Evolutionary conservation across 129 eudicot species (phyloP).

Genomic region (Flaveria linearis): DNA sequence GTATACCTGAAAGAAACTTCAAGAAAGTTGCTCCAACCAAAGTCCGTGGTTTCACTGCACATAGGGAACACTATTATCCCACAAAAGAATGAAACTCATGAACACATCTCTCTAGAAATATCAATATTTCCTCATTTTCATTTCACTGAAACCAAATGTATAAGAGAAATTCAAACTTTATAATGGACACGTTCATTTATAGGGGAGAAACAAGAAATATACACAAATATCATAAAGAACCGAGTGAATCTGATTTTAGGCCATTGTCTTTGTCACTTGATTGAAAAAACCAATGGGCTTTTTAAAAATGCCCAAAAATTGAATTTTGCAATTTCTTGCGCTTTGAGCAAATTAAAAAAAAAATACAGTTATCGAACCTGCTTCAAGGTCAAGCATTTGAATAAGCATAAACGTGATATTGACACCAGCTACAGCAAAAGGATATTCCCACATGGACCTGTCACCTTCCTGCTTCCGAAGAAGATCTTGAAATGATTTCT

Average conservation of each 20-base stretch:
- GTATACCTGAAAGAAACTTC: conserved; percentile 85
- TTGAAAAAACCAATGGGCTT: not conserved
- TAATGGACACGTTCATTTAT: not conserved
- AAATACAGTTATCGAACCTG: conserved; percentile 50
- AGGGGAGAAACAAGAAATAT: not conserved
- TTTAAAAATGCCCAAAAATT: not conserved
- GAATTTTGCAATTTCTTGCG: not conserved
- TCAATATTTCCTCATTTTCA: not conserved
- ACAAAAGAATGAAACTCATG: not conserved
- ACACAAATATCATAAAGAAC: not conserved
- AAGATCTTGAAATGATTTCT: conserved; percentile 95
- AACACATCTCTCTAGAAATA: not conserved
- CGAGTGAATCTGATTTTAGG: not conserved
- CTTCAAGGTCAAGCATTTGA: conserved; percentile 97
- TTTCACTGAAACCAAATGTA: not conserved
- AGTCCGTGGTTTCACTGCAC: conserved; percentile 80
- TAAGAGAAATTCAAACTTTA: not conserved
- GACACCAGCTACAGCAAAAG: conserved; percentile 99
- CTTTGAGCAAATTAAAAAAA: not conserved
- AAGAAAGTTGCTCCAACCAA: conserved; percentile 86
- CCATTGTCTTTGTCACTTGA: no score
- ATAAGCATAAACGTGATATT: conserved; percentile 98
- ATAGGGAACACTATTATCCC: conserved; percentile 13
- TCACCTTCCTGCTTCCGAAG: conserved; percentile 92
- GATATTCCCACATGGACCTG: conserved; percentile 95